Conservation (phyloP, 495 filamentous ascomycete genomes). For the Aspergillus homomorphus region DNA sequence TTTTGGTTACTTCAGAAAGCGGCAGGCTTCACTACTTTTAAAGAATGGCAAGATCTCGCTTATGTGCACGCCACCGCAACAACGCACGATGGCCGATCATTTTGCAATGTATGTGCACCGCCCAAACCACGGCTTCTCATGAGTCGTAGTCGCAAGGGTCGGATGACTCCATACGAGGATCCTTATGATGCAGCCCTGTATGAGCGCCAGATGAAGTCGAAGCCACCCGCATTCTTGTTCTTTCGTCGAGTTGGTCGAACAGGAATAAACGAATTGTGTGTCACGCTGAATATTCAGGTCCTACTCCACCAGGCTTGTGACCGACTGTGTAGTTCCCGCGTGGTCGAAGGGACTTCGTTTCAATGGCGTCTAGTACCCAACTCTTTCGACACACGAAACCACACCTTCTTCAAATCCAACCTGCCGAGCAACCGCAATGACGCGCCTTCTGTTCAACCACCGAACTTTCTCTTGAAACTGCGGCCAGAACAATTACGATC, state of each 20-base stretch:
- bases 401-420: constrained; percentile 33
- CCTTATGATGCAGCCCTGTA: constrained; percentile 41
- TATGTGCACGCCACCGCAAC: not conserved
- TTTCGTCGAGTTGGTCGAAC: constrained; percentile 33
- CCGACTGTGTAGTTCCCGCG: constrained; percentile 26
- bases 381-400: constrained; percentile 33
- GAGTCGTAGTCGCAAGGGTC: constrained; percentile 23
- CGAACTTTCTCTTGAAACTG: constrained; percentile 35
- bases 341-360: constrained; percentile 20
- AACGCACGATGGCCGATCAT: not conserved
- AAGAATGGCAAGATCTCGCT: constrained; percentile 26
- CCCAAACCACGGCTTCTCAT: constrained; percentile 38
- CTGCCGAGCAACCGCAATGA: constrained; percentile 48
- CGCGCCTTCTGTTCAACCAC: constrained; percentile 31
- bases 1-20: constrained; percentile 34
- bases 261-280: constrained; percentile 31
- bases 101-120: constrained; percentile 44
- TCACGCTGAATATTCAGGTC: constrained; percentile 54
- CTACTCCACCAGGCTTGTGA: constrained; percentile 55
- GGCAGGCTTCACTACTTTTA: constrained; percentile 17
- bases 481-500: constrained; percentile 58
- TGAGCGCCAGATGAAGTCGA: constrained; percentile 47
- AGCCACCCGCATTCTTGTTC: constrained; percentile 46
- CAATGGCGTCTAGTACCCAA: constrained; percentile 54
- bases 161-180: constrained; percentile 44